Base-by-base conservation (phyloP, 768 basidiomycete species). In the Leucocoprinus leucothites region DNA sequence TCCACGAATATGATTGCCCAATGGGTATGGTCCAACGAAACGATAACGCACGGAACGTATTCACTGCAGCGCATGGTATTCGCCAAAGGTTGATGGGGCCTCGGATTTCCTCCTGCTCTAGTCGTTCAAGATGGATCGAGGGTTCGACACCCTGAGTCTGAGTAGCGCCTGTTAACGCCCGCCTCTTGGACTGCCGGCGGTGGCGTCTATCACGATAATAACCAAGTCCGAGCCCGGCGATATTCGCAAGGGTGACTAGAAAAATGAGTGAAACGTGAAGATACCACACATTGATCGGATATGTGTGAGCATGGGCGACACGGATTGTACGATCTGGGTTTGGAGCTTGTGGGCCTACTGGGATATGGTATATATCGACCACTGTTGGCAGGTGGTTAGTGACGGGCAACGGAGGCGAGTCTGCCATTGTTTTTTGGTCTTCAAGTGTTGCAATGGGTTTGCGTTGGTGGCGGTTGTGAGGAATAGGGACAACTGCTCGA, bases 241-340 rank as follows among this genome's bases (percentile, higher is more conserved):
- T 65, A 41, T 76, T 74, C 50, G 57, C 64, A 49, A 78, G 2
- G 9, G 71, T 64, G 43, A 77, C 60, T 35, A 79, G 62, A 46
- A 66, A 69, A 53, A 81, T 71, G 65, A 80, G 73, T 56, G 66
- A 63, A 9, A 70, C 73, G 26, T 80, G 40, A 55, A 74, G 67
- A 61, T 72, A 79, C 68, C 76, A 74, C 19, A 75, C 64, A 56
- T 76, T 66, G 38, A 69, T 64, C 3, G 79, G 74, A 59, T 79
- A 79, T 6, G 60, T 18, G 0, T 47, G 7, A 9, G 44, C 44
- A 25, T 47, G 53, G 18, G 8, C 11, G 9, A 47, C 21, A n/a
- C 53, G 53, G 34, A 40, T 54, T 24, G 34, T 9, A n/a, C 45
- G 44, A 19, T 54, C 53, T 19, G 24, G 34, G 34, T 51, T 19